Base-by-base conservation (phyloP, 169 alveolate species). In the Eimeria falciformis region DNA sequence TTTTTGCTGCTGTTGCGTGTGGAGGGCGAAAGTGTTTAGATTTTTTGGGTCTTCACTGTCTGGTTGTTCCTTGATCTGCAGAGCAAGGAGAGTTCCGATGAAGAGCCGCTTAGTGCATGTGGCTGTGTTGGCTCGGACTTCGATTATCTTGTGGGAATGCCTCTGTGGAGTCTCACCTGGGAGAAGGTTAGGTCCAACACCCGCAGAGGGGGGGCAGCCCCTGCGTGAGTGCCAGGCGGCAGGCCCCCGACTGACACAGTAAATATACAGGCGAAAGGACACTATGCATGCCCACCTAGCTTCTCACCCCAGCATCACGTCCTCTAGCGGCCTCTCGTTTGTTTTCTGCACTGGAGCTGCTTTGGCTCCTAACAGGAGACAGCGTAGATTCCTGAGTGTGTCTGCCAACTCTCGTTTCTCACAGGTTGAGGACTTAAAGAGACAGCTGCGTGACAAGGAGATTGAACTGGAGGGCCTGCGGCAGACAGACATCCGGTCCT, bases 61-160 rank as follows among this genome's bases (percentile, higher is more conserved):
- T 50, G n/a, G 62, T 50, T 50, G 62, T 50, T 7, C 14, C 62
- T 50, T n/a, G n/a, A 14, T 50, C 14, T 50, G 7, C 62, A 79
- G 88, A 71, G 53, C 9, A 79, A 50, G 29, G 88, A 79, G 53
- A 79, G 88, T 50, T 68, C 45, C 53, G 88, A 79, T 29, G 88
- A 79, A 53, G 88, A 79, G 45, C 7, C 71, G 68, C 73, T 71
- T 2, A 47, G 73, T 27, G 88, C 88, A 43, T 79, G 88, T 43
- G 88, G 88, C 5, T 79, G 88, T 53, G 71, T 79, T 14, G 88
- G 88, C 25, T 50, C 88, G 79, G 93, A 93, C 92, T 99, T 96
- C 96, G 99, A 99, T 95, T 99, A 99, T 91, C 96, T 99, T 88
- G 96, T 98, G 53, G 97, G 97, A 53, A 97, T 98, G 99, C 98